Evolutionary conservation across 164 flowering plant species (phyloP).

Genomic region (Protea cynaroides): DNA sequence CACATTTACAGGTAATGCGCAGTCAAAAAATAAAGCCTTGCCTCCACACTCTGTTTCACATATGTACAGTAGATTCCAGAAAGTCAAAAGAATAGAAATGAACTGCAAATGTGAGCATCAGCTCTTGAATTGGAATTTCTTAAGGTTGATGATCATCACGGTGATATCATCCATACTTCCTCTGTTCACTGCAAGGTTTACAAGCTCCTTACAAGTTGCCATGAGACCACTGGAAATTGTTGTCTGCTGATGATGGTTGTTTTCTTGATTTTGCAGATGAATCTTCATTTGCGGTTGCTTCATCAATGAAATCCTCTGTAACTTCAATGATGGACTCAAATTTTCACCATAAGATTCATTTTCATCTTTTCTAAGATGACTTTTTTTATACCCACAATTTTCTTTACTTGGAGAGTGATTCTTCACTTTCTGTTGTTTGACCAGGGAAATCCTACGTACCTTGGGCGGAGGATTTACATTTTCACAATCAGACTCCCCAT

Average conservation of each 20-base stretch:
- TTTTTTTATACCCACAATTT: not conserved
- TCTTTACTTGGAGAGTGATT: constrained; percentile 2
- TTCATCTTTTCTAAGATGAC: not conserved
- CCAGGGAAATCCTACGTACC: constrained; percentile 8
- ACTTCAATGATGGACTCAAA: constrained; percentile 36
- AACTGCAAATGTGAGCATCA: constrained; percentile 4
- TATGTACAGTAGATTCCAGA: constrained; percentile 9
- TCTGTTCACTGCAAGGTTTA: constrained; percentile 46
- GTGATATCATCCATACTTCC: constrained; percentile 82
- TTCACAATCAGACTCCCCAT: constrained; percentile 11
- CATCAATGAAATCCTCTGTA: constrained; percentile 29
- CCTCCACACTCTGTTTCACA: not conserved
- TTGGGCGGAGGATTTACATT: constrained; percentile 20
- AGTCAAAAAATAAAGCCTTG: too few species aligned
- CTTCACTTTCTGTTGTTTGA: constrained; percentile 8
- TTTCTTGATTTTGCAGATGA: constrained; percentile 25
- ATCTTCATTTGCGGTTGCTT: constrained; percentile 23
- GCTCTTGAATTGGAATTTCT: constrained; percentile 29
- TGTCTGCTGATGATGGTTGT: constrained; percentile 12
- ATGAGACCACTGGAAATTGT: constrained; percentile 23
- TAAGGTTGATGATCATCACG: constrained; percentile 72
- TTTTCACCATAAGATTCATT: constrained; percentile 20
- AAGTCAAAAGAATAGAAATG: constrained; percentile 1
- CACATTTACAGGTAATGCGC: not conserved
- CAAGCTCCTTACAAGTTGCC: constrained; percentile 68